These are phyloP conservation scores for Gossypium arboreum DNA, from an alignment of 345 rosid species.

Conservation along the genomic window DNA sequence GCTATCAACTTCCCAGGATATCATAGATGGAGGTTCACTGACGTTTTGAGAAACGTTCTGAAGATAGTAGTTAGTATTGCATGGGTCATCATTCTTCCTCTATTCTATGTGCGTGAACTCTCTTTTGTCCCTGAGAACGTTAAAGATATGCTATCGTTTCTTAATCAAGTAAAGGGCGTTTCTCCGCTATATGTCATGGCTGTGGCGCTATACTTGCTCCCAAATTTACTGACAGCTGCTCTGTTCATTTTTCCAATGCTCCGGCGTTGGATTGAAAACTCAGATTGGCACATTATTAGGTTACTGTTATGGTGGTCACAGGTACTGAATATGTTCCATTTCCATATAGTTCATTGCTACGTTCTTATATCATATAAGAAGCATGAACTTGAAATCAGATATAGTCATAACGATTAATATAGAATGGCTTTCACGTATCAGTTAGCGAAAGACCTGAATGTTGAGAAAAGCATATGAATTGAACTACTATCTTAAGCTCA, in stretches of 20 bases:
- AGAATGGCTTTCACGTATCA: background rate
- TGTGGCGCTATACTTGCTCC: slow-evolving; percentile 69
- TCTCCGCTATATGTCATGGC: slow-evolving; percentile 79
- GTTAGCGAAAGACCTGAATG: background rate
- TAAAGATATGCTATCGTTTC: slow-evolving; percentile 46
- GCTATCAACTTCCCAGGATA: slow-evolving; percentile 89
- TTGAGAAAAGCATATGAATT: background rate
- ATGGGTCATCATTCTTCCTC: slow-evolving; percentile 75
- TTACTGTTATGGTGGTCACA: slow-evolving; percentile 99
- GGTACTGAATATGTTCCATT: slow-evolving; percentile 37
- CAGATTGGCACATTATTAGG: slow-evolving; percentile 87
- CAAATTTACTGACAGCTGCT: slow-evolving; percentile 69
- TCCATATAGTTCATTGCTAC: background rate
- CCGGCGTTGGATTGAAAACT: slow-evolving; percentile 94
- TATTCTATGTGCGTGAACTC: slow-evolving; percentile 61
- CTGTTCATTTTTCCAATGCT: slow-evolving; percentile 96
- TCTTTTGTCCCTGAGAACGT: slow-evolving; percentile 38
- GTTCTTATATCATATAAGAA: background rate
- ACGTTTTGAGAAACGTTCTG: slow-evolving; percentile 64
- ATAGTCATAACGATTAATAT: background rate
- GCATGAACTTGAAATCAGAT: background rate
- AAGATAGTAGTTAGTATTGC: slow-evolving; percentile 69
- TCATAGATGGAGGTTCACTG: slow-evolving; percentile 85
- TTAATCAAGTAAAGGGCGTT: slow-evolving; percentile 58
- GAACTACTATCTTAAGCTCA: background rate